Evolutionary conservation across 768 basidiomycete genomes (phyloP).

Genomic region (Hypsizygus marmoreus): DNA sequence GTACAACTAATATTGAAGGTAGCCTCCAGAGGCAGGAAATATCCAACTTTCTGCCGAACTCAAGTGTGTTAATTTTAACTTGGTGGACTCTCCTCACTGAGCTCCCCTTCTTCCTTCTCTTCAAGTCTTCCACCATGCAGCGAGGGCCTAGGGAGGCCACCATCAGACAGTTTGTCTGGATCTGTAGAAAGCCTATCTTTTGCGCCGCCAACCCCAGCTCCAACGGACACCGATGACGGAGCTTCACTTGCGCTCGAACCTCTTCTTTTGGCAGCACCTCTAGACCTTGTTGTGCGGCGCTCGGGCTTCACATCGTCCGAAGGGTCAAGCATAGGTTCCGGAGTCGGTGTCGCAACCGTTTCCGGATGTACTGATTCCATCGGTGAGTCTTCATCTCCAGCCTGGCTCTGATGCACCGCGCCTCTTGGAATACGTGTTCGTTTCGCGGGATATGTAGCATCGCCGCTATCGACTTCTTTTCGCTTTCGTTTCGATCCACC

Average conservation of each 20-base stretch:
- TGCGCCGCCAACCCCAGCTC: constrained; percentile 9
- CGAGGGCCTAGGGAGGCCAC: constrained; percentile 9
- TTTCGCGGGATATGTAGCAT: constrained; percentile 73
- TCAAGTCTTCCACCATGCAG: constrained; percentile 25
- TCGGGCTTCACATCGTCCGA: constrained; percentile 38
- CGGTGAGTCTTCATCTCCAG: constrained; percentile 45
- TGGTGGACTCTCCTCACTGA: constrained; percentile 33
- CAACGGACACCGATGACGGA: constrained; percentile 31
- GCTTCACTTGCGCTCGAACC: constrained; percentile 58
- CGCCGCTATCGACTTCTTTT: constrained; percentile 61
- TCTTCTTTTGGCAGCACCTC: constrained; percentile 40
- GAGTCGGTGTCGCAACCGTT: constrained; percentile 24
- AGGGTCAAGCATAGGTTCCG: constrained; percentile 33
- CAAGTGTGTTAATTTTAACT: background rate
- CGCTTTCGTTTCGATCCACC: constrained; percentile 57
- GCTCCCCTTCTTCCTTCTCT: constrained; percentile 42
- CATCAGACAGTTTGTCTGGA: constrained; percentile 13
- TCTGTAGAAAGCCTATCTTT: constrained; percentile 14
- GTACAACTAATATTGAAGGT: no score
- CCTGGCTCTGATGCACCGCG: constrained; percentile 26
- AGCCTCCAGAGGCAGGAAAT: no score
- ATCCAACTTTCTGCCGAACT: no score
- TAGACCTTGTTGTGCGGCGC: constrained; percentile 51
- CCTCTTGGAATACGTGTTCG: constrained; percentile 57
- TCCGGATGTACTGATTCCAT: constrained; percentile 24